Conservation (phyloP, 495 filamentous ascomycete species). For the Diplogelasinospora grovesii region DNA sequence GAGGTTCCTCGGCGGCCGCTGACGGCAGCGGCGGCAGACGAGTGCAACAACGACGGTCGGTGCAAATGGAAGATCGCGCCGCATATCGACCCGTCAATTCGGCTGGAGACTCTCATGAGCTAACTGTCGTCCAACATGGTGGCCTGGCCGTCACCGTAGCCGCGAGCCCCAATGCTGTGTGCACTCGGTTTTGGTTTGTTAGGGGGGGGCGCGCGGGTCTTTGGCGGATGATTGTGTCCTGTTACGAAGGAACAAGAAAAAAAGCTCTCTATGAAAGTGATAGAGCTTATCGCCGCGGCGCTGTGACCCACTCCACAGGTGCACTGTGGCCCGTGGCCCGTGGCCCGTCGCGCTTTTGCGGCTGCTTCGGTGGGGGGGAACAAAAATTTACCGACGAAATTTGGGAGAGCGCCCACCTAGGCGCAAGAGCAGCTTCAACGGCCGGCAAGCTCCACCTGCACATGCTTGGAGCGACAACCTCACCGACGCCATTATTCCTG, state of each 20-base stretch:
- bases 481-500: too few relatives aligned
- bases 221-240: not conserved
- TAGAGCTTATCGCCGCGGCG: slow-evolving; percentile 18
- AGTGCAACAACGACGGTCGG: slow-evolving; percentile 29
- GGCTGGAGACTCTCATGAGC: slow-evolving; percentile 47
- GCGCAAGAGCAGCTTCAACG: not conserved
- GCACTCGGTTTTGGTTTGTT: slow-evolving; percentile 4
- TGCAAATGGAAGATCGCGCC: slow-evolving; percentile 38
- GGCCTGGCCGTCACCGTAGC: slow-evolving; percentile 35
- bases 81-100: slow-evolving; percentile 48
- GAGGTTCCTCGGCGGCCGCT: not conserved
- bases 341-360: too few relatives aligned
- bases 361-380: slow-evolving; percentile 2
- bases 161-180: slow-evolving; percentile 17
- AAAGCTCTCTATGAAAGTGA: slow-evolving; percentile 6
- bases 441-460: too few relatives aligned
- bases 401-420: not conserved
- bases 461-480: too few relatives aligned
- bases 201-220: not conserved
- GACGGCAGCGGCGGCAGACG: not conserved
- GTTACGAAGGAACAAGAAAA: slow-evolving; percentile 15
- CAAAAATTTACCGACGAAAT: slow-evolving; percentile 12
- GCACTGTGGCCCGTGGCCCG: not conserved
- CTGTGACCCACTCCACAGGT: not conserved
- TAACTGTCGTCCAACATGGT: slow-evolving; percentile 43